Evolutionary conservation across 2,329 filamentous ascomycete genomes (phyloP), one percentile per base, ranked within the genome.

Genomic region (Aureobasidium sp.): DNA sequence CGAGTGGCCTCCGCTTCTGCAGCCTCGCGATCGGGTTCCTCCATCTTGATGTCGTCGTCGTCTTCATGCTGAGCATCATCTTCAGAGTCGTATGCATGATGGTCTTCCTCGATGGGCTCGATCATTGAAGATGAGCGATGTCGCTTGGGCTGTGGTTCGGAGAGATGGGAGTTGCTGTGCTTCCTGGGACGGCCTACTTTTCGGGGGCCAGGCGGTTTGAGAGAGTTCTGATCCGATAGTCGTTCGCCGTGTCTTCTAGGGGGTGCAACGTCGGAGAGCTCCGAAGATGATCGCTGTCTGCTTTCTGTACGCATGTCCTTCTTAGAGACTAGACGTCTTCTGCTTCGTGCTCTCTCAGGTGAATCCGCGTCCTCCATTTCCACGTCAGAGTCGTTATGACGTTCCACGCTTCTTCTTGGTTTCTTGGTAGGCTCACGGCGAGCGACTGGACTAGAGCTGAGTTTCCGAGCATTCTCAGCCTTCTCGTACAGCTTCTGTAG

Each of bases 401-500:
- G 42, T 15, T 56, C 61, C 15, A 53, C n/a, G 20, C 64, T 65
- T 55, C 60, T 58, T 20, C 52, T 36, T 48, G 72, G 65, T 48
- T 71, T 67, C 22, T 59, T 64, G 41, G 68, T 68, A 58, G 71
- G 71, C 63, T 72, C 72, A 29, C 70, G 69, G 64, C 71, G 71
- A 45, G 70, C 68, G 27, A 74, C 68, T 25, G 72, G 73, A 63
- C 72, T 74, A 14, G 71, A 72, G 59, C 70, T 73, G 25, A 69
- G 66, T 55, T 69, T 66, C 15, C 65, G 65, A 41, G 37, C 56
- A 55, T 45, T 58, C 34, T 65, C 25, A 51, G 64, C 62, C 34
- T 83, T 82, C 62, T 91, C 87, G 66, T 86, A 91, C 3, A 88
- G 84, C 42, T 86, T 82, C 72, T 92, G 92, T 53, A 99, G 75